Evolutionary conservation across 257 asterid species (phyloP), one percentile per base, ranked within the genome.

Genomic region (Nicotiana obtusifolia): DNA sequence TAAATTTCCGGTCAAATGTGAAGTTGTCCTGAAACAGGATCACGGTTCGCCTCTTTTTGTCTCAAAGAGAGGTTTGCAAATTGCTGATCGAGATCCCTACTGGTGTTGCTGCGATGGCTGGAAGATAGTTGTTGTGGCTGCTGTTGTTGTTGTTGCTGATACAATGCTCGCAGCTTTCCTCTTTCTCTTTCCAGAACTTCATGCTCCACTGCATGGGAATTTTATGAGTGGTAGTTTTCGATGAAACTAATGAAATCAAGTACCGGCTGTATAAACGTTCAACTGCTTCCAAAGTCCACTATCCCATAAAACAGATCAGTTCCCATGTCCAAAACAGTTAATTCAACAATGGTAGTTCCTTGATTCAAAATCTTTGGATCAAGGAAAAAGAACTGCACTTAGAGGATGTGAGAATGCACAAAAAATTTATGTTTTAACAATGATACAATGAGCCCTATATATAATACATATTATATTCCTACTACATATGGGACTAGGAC

Each of bases 141-240:
- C 22, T 52, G 91, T 61, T 82, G 89, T 49, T 88, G 89, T 49
- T 83, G 90, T 31, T 89, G 92, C 87, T 86, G 90, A 88, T 92
- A 92, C 77, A 94, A 77, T 85, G 87, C 87, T 82, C 89, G 90
- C 52, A 96, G 87, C 85, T 98, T 92, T 81, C 87, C 93, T 3
- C 87, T 90, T 87, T 96, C 98, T 88, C 97, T 90, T 86, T 96
- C 98, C 89, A 96, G 81, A 71, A 94, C 93, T 31, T 94, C 98
- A 78, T 94, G 97, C 89, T 96, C 99, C 87, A 96, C 99, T 96
- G 94, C 91, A 85, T 54, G 85, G 28, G 78, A 68, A 76, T 86
- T 60, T 53, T 64, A 64, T 61, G 20, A 47, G 62, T 15, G 52
- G 16, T n/a, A 47, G 62, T 7, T 49, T 49, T 15, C 2, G 3